Conservation (phyloP, 257 asterid species). For the Solanum neorickii region DNA sequence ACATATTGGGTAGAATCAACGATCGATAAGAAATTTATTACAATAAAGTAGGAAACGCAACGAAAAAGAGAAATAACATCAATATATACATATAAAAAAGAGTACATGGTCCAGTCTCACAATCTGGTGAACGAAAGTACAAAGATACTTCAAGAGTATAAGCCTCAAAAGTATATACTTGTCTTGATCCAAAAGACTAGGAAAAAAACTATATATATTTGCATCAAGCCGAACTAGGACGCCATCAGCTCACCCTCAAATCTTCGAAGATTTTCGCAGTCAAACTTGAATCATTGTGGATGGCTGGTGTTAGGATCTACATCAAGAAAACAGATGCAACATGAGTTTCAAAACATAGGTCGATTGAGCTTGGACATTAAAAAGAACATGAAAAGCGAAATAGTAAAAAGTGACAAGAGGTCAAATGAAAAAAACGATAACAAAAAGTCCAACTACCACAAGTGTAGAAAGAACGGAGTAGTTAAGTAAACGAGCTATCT, state of each 20-base stretch:
- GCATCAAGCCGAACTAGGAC: background rate
- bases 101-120: background rate
- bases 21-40: too few species aligned
- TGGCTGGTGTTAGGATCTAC: rapidly evolving
- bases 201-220: too few species aligned
- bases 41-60: too few species aligned
- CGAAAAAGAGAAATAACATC: background rate
- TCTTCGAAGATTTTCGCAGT: background rate
- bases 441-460: background rate
- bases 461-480: too few species aligned
- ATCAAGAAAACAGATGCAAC: background rate
- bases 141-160: too few species aligned
- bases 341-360: background rate
- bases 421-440: background rate
- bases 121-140: background rate
- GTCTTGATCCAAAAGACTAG: background rate
- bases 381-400: background rate
- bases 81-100: too few species aligned
- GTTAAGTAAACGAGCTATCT: too few species aligned
- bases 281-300: background rate
- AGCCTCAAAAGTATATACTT: background rate
- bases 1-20: background rate
- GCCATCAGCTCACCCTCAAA: background rate
- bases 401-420: background rate
- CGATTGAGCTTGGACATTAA: background rate